Base-by-base conservation (phyloP, 1,284 basidiomycete species). In the Athelia psychrophila region DNA sequence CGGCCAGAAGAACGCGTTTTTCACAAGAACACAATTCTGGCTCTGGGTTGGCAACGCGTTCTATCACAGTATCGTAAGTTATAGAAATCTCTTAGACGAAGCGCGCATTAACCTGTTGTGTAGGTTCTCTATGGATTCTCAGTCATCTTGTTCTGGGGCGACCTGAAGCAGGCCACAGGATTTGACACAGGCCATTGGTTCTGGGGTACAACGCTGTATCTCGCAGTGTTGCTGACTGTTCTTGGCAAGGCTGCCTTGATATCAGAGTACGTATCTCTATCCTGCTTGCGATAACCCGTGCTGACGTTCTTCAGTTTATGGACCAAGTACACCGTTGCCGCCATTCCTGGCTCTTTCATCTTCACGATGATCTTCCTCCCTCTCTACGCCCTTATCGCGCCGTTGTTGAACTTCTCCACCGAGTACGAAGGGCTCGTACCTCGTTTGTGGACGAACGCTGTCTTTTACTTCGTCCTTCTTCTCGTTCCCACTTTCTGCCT, bases 241-340 rank as follows among this genome's bases (percentile, higher is more conserved):
- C 80, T 99, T 6, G 96, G 95, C 46, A 99, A 99, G 70, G 97
- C 97, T 8, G 96, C 96, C 1, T 72, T 99, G 52, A 91, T 99
- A 48, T 98, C 96, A 6, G 96, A 99, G 94, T 97, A 66, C 64
- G 93, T 80, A 24, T 6, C 16, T 18, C 27, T 49, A 13, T 44
- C 22, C 45, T 50, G 27, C 4, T 42, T 20, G 30, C 25, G 22
- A 49, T 36, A 19, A 32, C 20, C 42, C 19, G n/a, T 51, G 3
- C 58, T 67, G 27, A 58, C 50, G 25, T 32, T 27, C 33, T 32
- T 15, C 58, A 97, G 94, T 61, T 71, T 99, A n/a, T 99, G 96
- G 97, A 98, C 96, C 2, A 98, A 99, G 67, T 99, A 98, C 68
- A 98, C 95, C 2, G 90, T 95, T 36, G 92, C 93, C 45, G 89